These are phyloP conservation scores for Physaria fendleri DNA, from an alignment of 345 rosid genomes.

Conservation along the genomic window DNA sequence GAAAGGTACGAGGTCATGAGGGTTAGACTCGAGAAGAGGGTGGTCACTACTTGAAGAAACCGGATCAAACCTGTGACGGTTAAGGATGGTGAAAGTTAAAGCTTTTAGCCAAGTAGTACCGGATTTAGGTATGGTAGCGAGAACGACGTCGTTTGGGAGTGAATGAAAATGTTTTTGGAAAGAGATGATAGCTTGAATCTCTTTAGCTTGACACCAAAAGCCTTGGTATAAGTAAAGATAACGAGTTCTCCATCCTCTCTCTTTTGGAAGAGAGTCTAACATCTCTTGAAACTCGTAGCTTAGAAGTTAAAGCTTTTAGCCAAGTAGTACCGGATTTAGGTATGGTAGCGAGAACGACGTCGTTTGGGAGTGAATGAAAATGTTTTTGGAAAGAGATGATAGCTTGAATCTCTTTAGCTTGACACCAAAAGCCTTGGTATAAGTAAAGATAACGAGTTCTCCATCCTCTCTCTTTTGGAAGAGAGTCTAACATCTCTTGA, in stretches of 20 bases:
- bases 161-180: conserved; percentile 41
- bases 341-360: conserved; percentile 38
- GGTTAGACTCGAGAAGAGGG: conserved; percentile 42
- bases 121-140: conserved; percentile 25
- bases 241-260: conserved; percentile 65
- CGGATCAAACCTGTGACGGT: conserved; percentile 27
- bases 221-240: conserved; percentile 51
- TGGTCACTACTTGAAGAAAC: conserved; percentile 16
- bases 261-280: conserved; percentile 49
- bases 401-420: conserved; percentile 50
- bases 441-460: conserved; percentile 48
- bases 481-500: conserved; percentile 42
- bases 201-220: conserved; percentile 62
- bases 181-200: conserved; percentile 48
- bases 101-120: too few species aligned
- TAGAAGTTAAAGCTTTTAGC: conserved; percentile 41
- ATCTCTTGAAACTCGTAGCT: conserved; percentile 48
- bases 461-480: conserved; percentile 67
- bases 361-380: conserved; percentile 25
- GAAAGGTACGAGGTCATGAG: conserved; percentile 60
- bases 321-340: conserved; percentile 63
- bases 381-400: conserved; percentile 41
- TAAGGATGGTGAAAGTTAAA: conserved; percentile 29
- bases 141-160: conserved; percentile 24
- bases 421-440: conserved; percentile 76